Percentiles rank a stretch among this genome's conserved stretches.
Evolutionary conservation across 2,329 filamentous ascomycete genomes (phyloP).

Genomic region (Hypoxylon sp.): DNA sequence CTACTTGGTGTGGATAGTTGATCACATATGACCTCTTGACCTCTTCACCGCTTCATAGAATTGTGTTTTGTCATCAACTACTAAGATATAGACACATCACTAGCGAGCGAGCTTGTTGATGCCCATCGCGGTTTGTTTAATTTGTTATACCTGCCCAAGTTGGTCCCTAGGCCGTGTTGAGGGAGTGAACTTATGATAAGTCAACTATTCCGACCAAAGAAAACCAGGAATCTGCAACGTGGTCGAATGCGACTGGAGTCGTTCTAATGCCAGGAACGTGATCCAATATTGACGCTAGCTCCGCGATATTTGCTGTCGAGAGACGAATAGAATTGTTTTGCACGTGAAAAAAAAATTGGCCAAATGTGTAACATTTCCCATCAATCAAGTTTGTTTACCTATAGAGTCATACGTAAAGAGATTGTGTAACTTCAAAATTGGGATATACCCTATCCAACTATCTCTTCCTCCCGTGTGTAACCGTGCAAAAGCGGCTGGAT

Average conservation of each 20-base stretch:
- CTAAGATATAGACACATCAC: constrained; percentile 41
- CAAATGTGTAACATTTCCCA: constrained; percentile 34
- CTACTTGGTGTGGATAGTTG: constrained; percentile 30
- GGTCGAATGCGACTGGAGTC: constrained; percentile 41
- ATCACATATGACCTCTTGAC: constrained; percentile 17
- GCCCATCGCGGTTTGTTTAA: constrained; percentile 43
- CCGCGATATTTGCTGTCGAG: constrained; percentile 21
- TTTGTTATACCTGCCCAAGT: constrained; percentile 37
- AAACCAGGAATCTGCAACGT: constrained; percentile 37
- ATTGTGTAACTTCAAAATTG: constrained; percentile 16
- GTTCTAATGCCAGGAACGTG: constrained; percentile 31
- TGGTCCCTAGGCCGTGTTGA: constrained; percentile 11
- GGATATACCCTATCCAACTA: constrained; percentile 24
- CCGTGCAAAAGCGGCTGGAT: constrained; percentile 33
- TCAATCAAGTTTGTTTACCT: constrained; percentile 10
- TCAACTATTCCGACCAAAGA: constrained; percentile 31
- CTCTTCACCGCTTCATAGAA: constrained; percentile 40
- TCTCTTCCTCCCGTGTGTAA: constrained; percentile 36
- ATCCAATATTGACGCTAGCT: constrained; percentile 34
- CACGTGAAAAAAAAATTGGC: constrained; percentile 17
- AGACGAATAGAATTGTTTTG: constrained; percentile 31
- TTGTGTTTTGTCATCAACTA: constrained; percentile 27
- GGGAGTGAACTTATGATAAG: constrained; percentile 26
- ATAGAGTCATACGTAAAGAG: constrained; percentile 17
- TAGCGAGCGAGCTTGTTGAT: constrained; percentile 31